Evolutionary conservation across 1,139 yeast species (phyloP).

Genomic region (Geotrichum bryndzae): DNA sequence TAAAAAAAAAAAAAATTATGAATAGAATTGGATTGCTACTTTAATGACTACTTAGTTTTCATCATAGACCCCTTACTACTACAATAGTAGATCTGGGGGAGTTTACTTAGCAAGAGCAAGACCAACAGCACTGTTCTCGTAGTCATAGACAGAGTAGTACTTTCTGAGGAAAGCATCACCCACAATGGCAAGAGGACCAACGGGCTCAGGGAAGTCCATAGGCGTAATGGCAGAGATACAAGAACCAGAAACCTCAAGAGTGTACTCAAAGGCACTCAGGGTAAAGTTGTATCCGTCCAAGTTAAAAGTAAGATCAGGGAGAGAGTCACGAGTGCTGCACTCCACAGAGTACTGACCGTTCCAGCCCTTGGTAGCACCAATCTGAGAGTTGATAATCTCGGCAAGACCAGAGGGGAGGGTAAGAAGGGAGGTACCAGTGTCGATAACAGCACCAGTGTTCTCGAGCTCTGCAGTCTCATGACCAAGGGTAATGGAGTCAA

Average conservation of each 20-base stretch:
- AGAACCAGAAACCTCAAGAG: constrained; percentile 85
- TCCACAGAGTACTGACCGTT: constrained; percentile 93
- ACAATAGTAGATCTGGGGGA: not conserved
- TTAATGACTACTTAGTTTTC: not conserved
- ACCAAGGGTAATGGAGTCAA: constrained; percentile 86
- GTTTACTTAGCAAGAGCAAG: constrained; percentile 64
- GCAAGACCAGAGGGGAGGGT: constrained; percentile 93
- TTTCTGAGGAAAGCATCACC: constrained; percentile 97
- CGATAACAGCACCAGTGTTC: constrained; percentile 92
- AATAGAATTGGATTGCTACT: not conserved
- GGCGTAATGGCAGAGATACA: constrained; percentile 96
- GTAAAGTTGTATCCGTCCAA: constrained; percentile 89
- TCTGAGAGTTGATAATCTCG: constrained; percentile 87
- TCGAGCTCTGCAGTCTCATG: constrained; percentile 79
- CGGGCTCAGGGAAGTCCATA: constrained; percentile 94
- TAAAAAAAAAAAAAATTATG: not conserved
- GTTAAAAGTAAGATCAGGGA: constrained; percentile 88
- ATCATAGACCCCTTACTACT: not conserved
- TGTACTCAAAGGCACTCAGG: constrained; percentile 80
- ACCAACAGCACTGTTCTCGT: constrained; percentile 87
- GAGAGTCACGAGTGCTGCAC: constrained; percentile 70
- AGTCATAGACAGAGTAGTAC: constrained; percentile 88
- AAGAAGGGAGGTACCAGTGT: constrained; percentile 94
- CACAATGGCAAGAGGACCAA: constrained; percentile 90
- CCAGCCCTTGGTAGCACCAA: constrained; percentile 96